Evolutionary conservation across 2,329 filamentous ascomycete genomes (phyloP).

Genomic region (Dichotomopilus funicola): DNA sequence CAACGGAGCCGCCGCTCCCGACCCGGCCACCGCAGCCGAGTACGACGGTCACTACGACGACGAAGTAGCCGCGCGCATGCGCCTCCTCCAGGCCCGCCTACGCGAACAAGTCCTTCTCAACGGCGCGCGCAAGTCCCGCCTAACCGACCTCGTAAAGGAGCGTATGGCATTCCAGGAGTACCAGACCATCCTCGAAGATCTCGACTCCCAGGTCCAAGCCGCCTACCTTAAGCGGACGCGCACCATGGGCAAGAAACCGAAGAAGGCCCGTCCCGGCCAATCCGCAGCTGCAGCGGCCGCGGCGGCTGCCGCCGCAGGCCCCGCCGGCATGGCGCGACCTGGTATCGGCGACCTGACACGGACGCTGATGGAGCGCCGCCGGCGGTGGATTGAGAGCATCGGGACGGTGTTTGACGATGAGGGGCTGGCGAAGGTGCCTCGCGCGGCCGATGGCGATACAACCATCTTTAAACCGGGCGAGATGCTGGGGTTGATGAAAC

Average conservation of each 20-base stretch:
- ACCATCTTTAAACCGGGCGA: slow-evolving; percentile 66
- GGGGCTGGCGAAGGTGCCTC: slow-evolving; percentile 65
- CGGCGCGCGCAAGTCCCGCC: slow-evolving; percentile 78
- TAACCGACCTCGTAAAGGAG: slow-evolving; percentile 83
- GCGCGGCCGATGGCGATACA: slow-evolving; percentile 54
- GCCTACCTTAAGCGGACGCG: slow-evolving; percentile 94
- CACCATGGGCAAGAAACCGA: slow-evolving; percentile 89
- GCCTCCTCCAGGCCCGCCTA: slow-evolving; percentile 74
- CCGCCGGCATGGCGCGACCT: slow-evolving; percentile 57
- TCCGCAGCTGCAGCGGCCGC: slow-evolving; percentile 16
- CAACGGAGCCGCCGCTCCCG: slow-evolving; percentile 15
- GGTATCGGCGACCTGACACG: slow-evolving; percentile 87
- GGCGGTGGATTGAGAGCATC: slow-evolving; percentile 85
- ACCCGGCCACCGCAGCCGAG: slow-evolving; percentile 46
- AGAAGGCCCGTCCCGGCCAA: slow-evolving; percentile 73
- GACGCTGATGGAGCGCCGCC: slow-evolving; percentile 84
- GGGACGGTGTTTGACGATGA: slow-evolving; percentile 86
- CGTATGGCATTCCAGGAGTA: slow-evolving; percentile 96
- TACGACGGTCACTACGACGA: slow-evolving; percentile 91
- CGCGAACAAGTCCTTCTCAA: slow-evolving; percentile 81
- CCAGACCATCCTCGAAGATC: slow-evolving; percentile 90
- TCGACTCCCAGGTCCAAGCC: slow-evolving; percentile 89
- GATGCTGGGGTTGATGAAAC: slow-evolving; percentile 68
- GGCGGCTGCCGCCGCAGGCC: slow-evolving; percentile 46
- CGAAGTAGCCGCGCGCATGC: slow-evolving; percentile 83